These are phyloP conservation scores for Trichosporon sp. DNA, from an alignment of 1,284 basidiomycete genomes.

Conservation along the genomic window DNA sequence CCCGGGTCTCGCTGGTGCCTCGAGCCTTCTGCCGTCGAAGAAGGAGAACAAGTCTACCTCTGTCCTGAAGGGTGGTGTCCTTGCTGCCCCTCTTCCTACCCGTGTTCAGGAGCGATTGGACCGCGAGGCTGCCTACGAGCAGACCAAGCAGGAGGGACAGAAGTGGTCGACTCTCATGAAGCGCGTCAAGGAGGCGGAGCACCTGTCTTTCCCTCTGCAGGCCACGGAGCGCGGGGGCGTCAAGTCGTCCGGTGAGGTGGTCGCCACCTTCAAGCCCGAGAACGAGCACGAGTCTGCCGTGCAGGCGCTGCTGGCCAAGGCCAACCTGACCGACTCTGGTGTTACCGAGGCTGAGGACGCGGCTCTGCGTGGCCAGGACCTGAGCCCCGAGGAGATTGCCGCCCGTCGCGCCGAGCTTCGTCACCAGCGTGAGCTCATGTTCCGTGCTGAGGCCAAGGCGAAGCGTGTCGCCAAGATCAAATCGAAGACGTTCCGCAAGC, in stretches of 20 bases:
- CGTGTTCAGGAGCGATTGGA: constrained; percentile 85
- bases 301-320: constrained; percentile 67
- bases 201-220: constrained; percentile 88
- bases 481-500: constrained; percentile 83
- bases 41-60: constrained; percentile 55
- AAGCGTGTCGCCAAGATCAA: constrained; percentile 93
- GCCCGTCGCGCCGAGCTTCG: constrained; percentile 74
- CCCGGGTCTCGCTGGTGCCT: constrained; percentile 59
- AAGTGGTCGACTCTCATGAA: constrained; percentile 94
- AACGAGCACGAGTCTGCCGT: constrained; percentile 75
- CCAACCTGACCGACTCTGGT: constrained; percentile 75
- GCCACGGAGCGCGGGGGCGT: constrained; percentile 56
- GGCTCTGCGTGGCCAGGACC: constrained; percentile 63
- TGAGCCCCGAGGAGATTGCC: constrained; percentile 77
- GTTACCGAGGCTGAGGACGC: constrained; percentile 72
- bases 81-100: constrained; percentile 80
- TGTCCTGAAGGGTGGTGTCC: constrained; percentile 57
- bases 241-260: constrained; percentile 43
- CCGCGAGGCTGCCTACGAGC: constrained; percentile 88
- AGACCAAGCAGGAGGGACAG: constrained; percentile 84
- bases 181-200: constrained; percentile 82
- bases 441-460: constrained; percentile 86
- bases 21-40: constrained; percentile 38
- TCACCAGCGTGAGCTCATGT: constrained; percentile 87
- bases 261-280: constrained; percentile 66